Base-by-base conservation (phyloP, 2,329 filamentous ascomycete species). In the Acephala macrosclerotiorum region DNA sequence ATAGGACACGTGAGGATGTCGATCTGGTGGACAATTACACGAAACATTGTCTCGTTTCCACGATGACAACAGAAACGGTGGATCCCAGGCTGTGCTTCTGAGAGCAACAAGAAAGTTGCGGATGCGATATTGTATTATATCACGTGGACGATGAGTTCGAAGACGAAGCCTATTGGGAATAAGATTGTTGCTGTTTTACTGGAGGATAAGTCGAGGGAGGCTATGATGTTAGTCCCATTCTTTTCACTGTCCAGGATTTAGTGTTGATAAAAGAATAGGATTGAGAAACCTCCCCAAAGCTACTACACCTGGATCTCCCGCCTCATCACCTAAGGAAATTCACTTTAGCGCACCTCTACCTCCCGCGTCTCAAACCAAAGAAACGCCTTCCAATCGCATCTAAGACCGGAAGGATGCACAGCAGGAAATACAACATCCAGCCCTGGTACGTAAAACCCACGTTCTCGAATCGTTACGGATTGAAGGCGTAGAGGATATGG, bases 61-160 rank as follows among this genome's bases (percentile, higher is more conserved):
- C n/a, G 45, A 49, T 49, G 45, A 25, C 20, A 2, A 25, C 11
- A 22, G 45, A 11, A 49, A 22, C 20, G 45, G 45, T 22, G n/a
- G 38, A 42, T 42, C 12, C 45, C n/a, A 22, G 7, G 45, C 45
- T 49, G 45, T 22, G 20, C 11, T n/a, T 49, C 18, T 49, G 20
- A 49, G 22, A 22, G 49, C 22, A 33, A 51, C 11, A 60, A 60
- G 29, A 35, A 51, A 25, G 42, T 60, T 20, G 58, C 58, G 8
- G 42, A 60, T 60, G 58, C 58, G 20, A 60, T 29, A 7, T 22
- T 60, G 42, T 60, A 51, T 51, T 42, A 60, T 12, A 51, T 60
- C 29, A 49, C 36, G 3, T 38, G 29, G 42, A 61, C 53, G n/a
- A 7, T 53, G 18, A 18, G 26, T 6, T 18, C 33, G 36, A 61